Evolutionary conservation across 192 early-diverging fungal genomes (phyloP).

Genomic region (Podila epigama): DNA sequence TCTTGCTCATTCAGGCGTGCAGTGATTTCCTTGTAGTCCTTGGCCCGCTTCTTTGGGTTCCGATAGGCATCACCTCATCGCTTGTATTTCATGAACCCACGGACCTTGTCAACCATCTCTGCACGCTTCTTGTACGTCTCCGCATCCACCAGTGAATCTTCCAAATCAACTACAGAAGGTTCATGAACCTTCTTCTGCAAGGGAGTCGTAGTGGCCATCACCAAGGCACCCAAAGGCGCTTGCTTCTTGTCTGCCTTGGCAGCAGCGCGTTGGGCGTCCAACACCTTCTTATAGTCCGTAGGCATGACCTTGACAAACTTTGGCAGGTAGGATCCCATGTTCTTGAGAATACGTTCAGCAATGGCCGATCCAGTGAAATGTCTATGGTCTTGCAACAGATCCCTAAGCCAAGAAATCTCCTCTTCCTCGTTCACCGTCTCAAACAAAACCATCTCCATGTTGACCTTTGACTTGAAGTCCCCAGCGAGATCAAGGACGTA

Average conservation of each 20-base stretch:
- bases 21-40: constrained; percentile 97
- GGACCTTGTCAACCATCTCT: constrained; percentile 87
- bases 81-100: constrained; percentile 96
- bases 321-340: constrained; percentile 74
- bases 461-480: constrained; percentile 76
- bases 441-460: constrained; percentile 92
- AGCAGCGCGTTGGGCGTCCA: constrained; percentile 69
- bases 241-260: constrained; percentile 32
- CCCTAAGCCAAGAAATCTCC: constrained; percentile 78
- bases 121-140: constrained; percentile 71
- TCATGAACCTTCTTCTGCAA: constrained; percentile 54
- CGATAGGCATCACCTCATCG: constrained; percentile 89
- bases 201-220: constrained; percentile 37
- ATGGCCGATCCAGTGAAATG: constrained; percentile 83
- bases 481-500: constrained; percentile 83
- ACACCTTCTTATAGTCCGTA: constrained; percentile 85
- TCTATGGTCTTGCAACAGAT: constrained; percentile 81
- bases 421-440: constrained; percentile 79
- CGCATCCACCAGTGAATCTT: constrained; percentile 87
- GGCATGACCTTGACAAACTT: constrained; percentile 95
- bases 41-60: constrained; percentile 76
- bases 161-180: constrained; percentile 83
- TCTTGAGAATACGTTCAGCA: constrained; percentile 73
- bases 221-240: constrained; percentile 24
- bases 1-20: constrained; percentile 79